A percentile compares a stretch with the other conserved stretches of the same genome.
These are phyloP conservation scores for Xylogone sp. DNA, from an alignment of 2,329 filamentous ascomycete species.

Conservation along the genomic window DNA sequence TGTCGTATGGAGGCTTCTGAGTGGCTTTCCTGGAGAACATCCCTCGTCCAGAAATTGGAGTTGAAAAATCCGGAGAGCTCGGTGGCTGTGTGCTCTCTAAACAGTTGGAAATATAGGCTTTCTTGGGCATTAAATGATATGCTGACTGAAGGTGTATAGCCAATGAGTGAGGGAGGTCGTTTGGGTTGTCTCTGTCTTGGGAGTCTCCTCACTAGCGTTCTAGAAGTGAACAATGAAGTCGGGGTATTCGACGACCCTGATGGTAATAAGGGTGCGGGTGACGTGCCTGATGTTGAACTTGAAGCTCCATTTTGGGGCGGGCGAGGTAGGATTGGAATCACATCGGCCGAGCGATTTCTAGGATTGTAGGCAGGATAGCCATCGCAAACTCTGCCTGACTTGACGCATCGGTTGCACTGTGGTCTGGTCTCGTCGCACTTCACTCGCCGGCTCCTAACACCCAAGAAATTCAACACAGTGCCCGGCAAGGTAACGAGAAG, in stretches of 20 bases:
- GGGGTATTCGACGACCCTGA: neutral
- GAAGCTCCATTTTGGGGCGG: neutral
- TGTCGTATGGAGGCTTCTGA: constrained; percentile 58
- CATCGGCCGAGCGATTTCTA: constrained; percentile 8
- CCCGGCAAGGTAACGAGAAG: neutral
- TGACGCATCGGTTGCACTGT: constrained; percentile 55
- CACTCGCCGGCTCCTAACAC: constrained; percentile 51
- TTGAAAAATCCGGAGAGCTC: constrained; percentile 67
- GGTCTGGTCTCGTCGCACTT: constrained; percentile 65
- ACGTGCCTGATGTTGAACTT: neutral
- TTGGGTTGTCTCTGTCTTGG: neutral
- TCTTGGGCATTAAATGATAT: constrained; percentile 50
- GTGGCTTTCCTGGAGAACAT: constrained; percentile 61
- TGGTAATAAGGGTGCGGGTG: neutral
- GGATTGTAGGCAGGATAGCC: constrained; percentile 46
- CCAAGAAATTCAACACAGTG: neutral
- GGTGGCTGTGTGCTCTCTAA: constrained; percentile 55
- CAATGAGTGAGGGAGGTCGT: neutral
- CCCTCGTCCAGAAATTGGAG: constrained; percentile 59
- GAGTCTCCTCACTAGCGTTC: neutral
- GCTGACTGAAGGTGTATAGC: constrained; percentile 19
- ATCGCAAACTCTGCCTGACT: constrained; percentile 53
- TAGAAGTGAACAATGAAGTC: neutral
- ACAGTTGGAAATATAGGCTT: constrained; percentile 58
- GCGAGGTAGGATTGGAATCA: neutral